Evolutionary conservation across 139 green algal species (phyloP).

Genomic region (Tetraselmis striata): DNA sequence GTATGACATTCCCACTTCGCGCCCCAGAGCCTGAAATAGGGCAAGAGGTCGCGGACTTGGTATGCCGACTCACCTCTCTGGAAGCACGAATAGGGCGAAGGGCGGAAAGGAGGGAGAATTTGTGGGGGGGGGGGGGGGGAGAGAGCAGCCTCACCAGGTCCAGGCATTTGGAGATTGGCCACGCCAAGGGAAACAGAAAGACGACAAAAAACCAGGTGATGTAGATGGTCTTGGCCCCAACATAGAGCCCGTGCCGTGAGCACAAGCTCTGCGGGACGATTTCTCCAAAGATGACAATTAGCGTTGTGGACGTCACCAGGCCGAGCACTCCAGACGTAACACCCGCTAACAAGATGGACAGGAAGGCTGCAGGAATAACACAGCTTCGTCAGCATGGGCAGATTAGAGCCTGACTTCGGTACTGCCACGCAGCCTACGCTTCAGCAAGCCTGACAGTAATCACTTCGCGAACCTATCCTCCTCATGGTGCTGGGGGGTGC

Average conservation of each 20-base stretch:
- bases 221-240: constrained; percentile 42
- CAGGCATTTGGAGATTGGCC: constrained; percentile 45
- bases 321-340: constrained; percentile 31
- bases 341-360: constrained; percentile 43
- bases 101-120: no score
- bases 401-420: background rate
- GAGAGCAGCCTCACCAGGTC: constrained; percentile 22
- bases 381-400: background rate
- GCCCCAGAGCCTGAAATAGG: constrained; percentile 27
- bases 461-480: no score
- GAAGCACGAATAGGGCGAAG: no score
- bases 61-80: no score
- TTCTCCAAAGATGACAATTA: constrained; percentile 57
- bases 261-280: constrained; percentile 56
- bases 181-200: constrained; percentile 38
- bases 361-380: constrained; percentile 19
- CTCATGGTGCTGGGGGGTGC: no score
- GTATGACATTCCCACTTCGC: constrained; percentile 49
- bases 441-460: no score
- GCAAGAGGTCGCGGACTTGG: no score
- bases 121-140: no score
- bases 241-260: constrained; percentile 44
- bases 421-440: no score
- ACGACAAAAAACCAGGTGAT: constrained; percentile 36
- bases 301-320: constrained; percentile 39